Evolutionary conservation across 1,284 basidiomycete species (phyloP).

Genomic region (Trametes versicolor): DNA sequence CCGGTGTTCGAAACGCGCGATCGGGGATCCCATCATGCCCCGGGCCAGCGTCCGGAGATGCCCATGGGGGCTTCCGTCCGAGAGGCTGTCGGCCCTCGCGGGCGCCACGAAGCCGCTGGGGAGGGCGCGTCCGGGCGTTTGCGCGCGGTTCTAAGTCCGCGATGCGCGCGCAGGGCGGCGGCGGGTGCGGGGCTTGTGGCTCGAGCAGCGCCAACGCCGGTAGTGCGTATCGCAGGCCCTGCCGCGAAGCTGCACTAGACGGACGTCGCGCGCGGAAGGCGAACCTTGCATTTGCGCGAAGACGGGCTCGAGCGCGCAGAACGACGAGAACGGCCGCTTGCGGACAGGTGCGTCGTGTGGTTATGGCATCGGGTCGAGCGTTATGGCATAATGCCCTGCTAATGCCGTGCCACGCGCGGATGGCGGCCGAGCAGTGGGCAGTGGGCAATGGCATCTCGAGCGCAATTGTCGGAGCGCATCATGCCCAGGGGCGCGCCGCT

Average conservation of each 20-base stretch:
- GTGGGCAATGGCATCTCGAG: not conserved
- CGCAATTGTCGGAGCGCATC: not conserved
- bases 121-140: not conserved
- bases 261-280: too few species aligned
- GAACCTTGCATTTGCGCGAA: too few species aligned
- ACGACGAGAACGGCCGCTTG: too few species aligned
- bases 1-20: not conserved
- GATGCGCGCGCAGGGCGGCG: constrained; percentile 17
- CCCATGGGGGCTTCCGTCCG: not conserved
- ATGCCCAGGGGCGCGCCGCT: not conserved
- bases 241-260: not conserved
- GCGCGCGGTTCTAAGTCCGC: constrained; percentile 19
- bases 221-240: constrained; percentile 5
- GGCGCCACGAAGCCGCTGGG: not conserved
- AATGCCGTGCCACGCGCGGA: not conserved
- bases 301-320: too few species aligned
- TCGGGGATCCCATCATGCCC: not conserved
- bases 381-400: not conserved
- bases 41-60: constrained; percentile 10
- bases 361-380: too few species aligned
- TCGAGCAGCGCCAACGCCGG: constrained; percentile 9
- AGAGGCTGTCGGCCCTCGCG: not conserved
- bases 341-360: too few species aligned
- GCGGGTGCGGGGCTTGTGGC: constrained; percentile 4
- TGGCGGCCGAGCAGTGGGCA: not conserved